Percentiles rank a stretch among this genome's conserved stretches.
Evolutionary conservation across 805 yeast genomes (phyloP).

Genomic region (Kodamaea fukazawae): DNA sequence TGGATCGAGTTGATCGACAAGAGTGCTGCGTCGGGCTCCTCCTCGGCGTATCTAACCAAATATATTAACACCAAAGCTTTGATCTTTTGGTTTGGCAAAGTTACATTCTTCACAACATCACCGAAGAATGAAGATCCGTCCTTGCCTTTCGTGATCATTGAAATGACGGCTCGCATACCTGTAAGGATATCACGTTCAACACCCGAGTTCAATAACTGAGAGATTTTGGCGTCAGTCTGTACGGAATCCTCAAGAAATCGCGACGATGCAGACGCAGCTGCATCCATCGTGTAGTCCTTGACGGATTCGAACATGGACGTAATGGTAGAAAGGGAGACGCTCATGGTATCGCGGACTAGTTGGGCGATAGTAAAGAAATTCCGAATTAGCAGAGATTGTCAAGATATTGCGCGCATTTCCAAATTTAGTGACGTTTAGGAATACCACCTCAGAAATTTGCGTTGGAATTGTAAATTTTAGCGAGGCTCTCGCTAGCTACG

Average conservation of each 20-base stretch:
- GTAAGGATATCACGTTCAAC: slow-evolving; percentile 50
- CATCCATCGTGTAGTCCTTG: slow-evolving; percentile 72
- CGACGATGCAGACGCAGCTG: slow-evolving; percentile 76
- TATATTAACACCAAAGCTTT: slow-evolving; percentile 76
- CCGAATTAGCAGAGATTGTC: too few species aligned
- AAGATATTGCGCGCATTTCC: too few species aligned
- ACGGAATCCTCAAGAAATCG: slow-evolving; percentile 37
- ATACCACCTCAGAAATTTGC: too few species aligned
- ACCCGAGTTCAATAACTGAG: slow-evolving; percentile 63
- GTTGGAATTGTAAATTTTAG: too few species aligned
- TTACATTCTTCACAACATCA: slow-evolving; percentile 84
- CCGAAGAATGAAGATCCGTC: slow-evolving; percentile 59
- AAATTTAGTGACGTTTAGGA: too few species aligned
- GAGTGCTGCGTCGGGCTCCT: slow-evolving; percentile 85
- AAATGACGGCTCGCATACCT: slow-evolving; percentile 42
- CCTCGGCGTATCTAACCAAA: slow-evolving; percentile 71
- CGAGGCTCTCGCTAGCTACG: too few species aligned
- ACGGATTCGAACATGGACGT: slow-evolving; percentile 79
- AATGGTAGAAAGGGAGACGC: slow-evolving; percentile 54
- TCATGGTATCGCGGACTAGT: slow-evolving; percentile 20
- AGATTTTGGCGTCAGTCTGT: slow-evolving; percentile 63
- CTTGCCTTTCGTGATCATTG: slow-evolving; percentile 39
- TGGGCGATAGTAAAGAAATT: too few species aligned
- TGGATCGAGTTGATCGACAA: slow-evolving; percentile 90
- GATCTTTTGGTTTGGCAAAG: slow-evolving; percentile 57